These are phyloP conservation scores for Mikania micrantha DNA, from an alignment of 129 eudicot genomes.

Conservation along the genomic window DNA sequence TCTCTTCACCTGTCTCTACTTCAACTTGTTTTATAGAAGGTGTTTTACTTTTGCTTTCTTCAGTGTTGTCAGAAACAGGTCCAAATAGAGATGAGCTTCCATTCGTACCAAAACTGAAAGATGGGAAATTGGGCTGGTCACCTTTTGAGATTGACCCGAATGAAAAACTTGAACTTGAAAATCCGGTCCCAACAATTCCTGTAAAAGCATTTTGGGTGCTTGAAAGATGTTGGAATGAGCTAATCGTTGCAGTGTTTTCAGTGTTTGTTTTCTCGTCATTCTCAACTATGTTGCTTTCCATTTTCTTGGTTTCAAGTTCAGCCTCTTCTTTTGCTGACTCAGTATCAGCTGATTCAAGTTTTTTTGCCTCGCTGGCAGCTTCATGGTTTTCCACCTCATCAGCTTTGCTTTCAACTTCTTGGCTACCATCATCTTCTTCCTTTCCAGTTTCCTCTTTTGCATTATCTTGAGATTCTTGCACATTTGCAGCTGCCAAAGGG, in stretches of 20 bases:
- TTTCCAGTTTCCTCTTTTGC: constrained; percentile 10
- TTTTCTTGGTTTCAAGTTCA: constrained; percentile 13
- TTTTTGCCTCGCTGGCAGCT: not conserved
- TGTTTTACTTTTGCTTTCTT: constrained; percentile 36
- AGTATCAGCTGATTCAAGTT: constrained; percentile 9
- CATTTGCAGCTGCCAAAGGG: not conserved
- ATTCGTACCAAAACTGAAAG: constrained; percentile 49
- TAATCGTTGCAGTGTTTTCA: constrained; percentile 39
- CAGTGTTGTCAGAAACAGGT: constrained; percentile 28
- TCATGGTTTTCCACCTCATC: constrained; percentile 20
- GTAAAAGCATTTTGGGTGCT: constrained; percentile 90
- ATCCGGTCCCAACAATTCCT: constrained; percentile 80
- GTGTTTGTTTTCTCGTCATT: constrained; percentile 13
- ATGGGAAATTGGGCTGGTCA: constrained; percentile 43
- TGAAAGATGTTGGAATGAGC: constrained; percentile 86
- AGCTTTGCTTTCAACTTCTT: constrained; percentile 19
- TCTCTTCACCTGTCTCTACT: constrained; percentile 89
- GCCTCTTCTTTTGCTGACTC: constrained; percentile 16
- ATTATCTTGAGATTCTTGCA: constrained; percentile 17
- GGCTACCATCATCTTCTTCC: constrained; percentile 14
- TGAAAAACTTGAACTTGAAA: constrained; percentile 71
- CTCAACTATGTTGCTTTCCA: constrained; percentile 20
- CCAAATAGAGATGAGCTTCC: constrained; percentile 59
- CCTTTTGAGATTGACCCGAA: constrained; percentile 56
- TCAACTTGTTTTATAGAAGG: constrained; percentile 75